Percentiles rank a stretch among this genome's conserved stretches.
Conservation (phyloP, 2,329 filamentous ascomycete genomes). For the Arachnopeziza araneosa region DNA sequence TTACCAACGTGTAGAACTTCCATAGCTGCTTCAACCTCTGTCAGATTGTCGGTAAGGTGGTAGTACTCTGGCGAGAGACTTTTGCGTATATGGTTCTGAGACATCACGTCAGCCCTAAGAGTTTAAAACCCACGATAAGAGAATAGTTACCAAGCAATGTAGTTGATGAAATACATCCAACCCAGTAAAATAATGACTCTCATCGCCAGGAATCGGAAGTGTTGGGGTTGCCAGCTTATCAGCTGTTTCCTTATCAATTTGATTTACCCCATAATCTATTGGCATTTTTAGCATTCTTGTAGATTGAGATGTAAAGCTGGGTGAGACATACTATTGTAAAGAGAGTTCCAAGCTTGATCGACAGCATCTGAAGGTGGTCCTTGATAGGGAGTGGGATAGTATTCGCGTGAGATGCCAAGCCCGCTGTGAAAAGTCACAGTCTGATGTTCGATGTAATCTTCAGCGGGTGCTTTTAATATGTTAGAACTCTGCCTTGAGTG, state of each 20-base stretch:
- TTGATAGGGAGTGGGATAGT: not conserved
- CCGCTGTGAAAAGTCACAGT: not conserved
- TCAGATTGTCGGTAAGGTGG: not conserved
- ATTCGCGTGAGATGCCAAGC: not conserved
- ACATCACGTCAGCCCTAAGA: not conserved
- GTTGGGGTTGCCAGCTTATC: not conserved
- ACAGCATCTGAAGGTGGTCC: not conserved
- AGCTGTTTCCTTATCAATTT: not conserved
- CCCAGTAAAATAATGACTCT: not conserved
- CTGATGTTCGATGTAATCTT: not conserved
- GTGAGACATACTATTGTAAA: not conserved
- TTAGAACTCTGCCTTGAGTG: not conserved
- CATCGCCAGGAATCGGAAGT: not conserved
- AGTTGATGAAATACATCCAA: not conserved
- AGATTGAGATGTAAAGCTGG: not conserved
- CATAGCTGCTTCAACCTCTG: not conserved
- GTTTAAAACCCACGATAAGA: not conserved
- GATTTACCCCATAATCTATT: not conserved
- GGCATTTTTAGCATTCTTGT: not conserved
- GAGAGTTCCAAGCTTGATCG: not conserved
- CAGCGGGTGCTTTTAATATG: not conserved
- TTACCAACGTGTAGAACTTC: not conserved
- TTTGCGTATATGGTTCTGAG: not conserved
- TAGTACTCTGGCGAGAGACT: not conserved
- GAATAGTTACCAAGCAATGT: not conserved